Conservation (phyloP, 1,139 yeast genomes). For the Blastobotrys ciferrii region DNA sequence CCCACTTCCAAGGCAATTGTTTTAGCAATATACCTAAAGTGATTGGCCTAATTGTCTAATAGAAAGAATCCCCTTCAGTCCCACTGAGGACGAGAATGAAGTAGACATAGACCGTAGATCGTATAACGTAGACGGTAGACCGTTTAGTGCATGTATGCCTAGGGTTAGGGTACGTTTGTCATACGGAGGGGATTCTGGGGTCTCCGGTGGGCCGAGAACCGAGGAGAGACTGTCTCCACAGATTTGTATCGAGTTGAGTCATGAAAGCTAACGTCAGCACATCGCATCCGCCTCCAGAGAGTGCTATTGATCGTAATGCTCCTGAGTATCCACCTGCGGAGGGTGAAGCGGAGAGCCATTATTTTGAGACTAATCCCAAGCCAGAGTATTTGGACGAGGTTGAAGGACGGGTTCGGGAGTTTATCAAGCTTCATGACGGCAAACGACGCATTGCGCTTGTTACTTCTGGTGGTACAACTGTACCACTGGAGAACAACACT, state of each 20-base stretch:
- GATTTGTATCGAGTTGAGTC: background rate
- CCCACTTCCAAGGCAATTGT: no score
- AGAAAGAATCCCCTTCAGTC: no score
- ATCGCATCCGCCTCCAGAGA: slow-evolving; percentile 63
- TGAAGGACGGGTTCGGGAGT: slow-evolving; percentile 53
- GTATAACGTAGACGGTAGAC: no score
- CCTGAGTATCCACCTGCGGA: slow-evolving; percentile 82
- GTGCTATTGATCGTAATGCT: slow-evolving; percentile 75
- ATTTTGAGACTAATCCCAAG: slow-evolving; percentile 66
- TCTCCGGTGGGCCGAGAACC: no score
- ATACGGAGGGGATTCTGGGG: no score
- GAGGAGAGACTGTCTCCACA: background rate
- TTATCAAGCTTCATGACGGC: slow-evolving; percentile 47
- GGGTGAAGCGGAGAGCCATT: slow-evolving; percentile 66
- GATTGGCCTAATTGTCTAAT: no score
- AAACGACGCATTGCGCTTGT: slow-evolving; percentile 64
- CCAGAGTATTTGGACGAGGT: slow-evolving; percentile 73
- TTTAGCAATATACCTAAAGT: no score
- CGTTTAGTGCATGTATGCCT: no score
- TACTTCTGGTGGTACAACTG: slow-evolving; percentile 98
- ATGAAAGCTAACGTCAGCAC: slow-evolving; percentile 44
- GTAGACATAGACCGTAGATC: no score
- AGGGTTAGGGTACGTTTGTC: no score
- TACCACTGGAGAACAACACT: slow-evolving; percentile 93
- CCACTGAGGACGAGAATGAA: no score